Evolutionary conservation across 495 filamentous ascomycete species (phyloP).

Genomic region (Cairneyella variabilis): DNA sequence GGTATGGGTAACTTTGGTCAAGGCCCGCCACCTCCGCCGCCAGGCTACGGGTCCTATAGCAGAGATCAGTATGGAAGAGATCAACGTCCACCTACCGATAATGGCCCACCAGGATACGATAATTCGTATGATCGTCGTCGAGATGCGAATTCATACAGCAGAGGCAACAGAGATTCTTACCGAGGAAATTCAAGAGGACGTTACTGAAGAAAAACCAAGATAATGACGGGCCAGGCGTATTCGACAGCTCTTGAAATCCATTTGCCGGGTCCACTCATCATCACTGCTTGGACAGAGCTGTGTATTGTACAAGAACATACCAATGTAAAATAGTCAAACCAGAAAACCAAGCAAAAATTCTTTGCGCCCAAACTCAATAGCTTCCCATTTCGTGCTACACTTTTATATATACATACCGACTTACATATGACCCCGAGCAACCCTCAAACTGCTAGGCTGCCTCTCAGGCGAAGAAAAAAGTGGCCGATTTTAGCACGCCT

Average conservation of each 20-base stretch:
- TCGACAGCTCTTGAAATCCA: not conserved
- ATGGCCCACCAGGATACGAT: not conserved
- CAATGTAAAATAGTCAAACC: not conserved
- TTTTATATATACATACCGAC: too few species aligned
- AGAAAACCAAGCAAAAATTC: not conserved
- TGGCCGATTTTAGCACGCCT: too few species aligned
- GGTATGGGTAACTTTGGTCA: slow-evolving; percentile 40
- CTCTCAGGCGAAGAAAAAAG: too few species aligned
- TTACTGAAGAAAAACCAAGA: too few species aligned
- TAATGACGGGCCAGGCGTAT: not conserved
- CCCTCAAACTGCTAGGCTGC: too few species aligned
- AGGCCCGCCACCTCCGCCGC: slow-evolving; percentile 29
- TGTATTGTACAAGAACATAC: not conserved
- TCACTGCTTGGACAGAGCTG: not conserved
- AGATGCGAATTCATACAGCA: not conserved
- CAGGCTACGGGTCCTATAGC: not conserved
- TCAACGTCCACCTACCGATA: not conserved
- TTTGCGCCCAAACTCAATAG: too few species aligned
- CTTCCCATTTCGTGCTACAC: too few species aligned
- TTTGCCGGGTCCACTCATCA: too few species aligned
- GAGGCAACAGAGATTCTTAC: not conserved
- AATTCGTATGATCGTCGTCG: slow-evolving; percentile 5
- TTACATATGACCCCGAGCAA: too few species aligned
- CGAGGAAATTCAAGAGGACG: too few species aligned
- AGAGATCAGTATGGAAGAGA: not conserved